A percentile compares a stretch with the other conserved stretches of the same genome.
Evolutionary conservation across 2,329 filamentous ascomycete species (phyloP).

Genomic region (Cladosporium sp.): DNA sequence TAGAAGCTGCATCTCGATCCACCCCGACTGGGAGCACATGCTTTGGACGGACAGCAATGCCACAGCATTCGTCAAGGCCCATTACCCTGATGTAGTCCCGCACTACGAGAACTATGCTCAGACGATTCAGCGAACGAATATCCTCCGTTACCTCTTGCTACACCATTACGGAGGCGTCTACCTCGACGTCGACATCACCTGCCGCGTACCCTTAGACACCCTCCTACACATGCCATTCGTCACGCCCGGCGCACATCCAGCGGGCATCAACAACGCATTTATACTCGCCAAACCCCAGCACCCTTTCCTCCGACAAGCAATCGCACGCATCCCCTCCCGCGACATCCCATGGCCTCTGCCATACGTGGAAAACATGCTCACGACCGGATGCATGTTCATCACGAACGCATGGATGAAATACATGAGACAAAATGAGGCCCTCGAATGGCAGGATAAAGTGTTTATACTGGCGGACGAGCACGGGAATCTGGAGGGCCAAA

Average conservation of each 20-base stretch:
- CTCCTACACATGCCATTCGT: slow-evolving; percentile 23
- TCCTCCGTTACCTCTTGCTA: slow-evolving; percentile 26
- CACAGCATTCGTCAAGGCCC: slow-evolving; percentile 19
- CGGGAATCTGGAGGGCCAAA: slow-evolving; percentile 22
- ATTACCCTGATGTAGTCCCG: slow-evolving; percentile 23
- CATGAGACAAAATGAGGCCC: slow-evolving; percentile 8
- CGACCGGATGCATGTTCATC: slow-evolving; percentile 28
- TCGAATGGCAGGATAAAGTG: slow-evolving; percentile 15
- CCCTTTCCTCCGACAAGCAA: slow-evolving; percentile 20
- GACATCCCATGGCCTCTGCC: slow-evolving; percentile 24
- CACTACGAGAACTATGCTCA: slow-evolving; percentile 24
- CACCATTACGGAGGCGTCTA: slow-evolving; percentile 28
- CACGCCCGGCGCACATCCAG: slow-evolving; percentile 25
- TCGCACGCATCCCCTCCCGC: slow-evolving; percentile 18
- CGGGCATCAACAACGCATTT: slow-evolving; percentile 30
- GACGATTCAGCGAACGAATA: slow-evolving; percentile 27
- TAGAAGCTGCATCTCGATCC: slow-evolving; percentile 20
- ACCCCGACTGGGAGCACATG: slow-evolving; percentile 22
- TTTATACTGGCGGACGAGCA: slow-evolving; percentile 24
- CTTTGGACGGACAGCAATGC: slow-evolving; percentile 24
- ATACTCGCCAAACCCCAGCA: slow-evolving; percentile 24
- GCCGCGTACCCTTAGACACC: slow-evolving; percentile 20
- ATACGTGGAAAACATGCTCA: slow-evolving; percentile 30
- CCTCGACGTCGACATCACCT: slow-evolving; percentile 27
- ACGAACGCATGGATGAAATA: slow-evolving; percentile 27